A percentile compares a stretch with the other conserved stretches of the same genome.
These are phyloP conservation scores for Phialophora chinensis DNA, from an alignment of 2,329 filamentous ascomycete species.

Conservation along the genomic window DNA sequence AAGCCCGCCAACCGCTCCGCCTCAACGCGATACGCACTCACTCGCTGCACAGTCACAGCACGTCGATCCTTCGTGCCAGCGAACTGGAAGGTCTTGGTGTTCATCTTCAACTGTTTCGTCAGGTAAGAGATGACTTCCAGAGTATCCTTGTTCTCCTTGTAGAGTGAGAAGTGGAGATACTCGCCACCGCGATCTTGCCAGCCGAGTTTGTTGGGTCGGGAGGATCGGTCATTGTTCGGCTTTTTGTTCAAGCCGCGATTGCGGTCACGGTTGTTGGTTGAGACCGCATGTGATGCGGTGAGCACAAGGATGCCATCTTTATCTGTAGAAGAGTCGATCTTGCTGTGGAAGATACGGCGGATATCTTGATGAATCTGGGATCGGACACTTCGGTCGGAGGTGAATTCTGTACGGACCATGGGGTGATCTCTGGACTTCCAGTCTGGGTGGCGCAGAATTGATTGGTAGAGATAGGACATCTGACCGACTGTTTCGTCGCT, in stretches of 20 bases:
- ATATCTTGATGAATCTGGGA: slow-evolving; percentile 70
- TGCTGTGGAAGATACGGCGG: slow-evolving; percentile 78
- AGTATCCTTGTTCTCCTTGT: slow-evolving; percentile 97
- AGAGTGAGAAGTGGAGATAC: slow-evolving; percentile 87
- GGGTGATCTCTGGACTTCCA: slow-evolving; percentile 64
- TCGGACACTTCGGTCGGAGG: slow-evolving; percentile 63
- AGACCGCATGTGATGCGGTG: slow-evolving; percentile 49
- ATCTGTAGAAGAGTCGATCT: slow-evolving; percentile 77
- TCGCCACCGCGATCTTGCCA: slow-evolving; percentile 76
- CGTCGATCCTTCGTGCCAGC: slow-evolving; percentile 91
- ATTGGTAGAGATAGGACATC: slow-evolving; percentile 62
- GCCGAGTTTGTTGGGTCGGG: slow-evolving; percentile 53
- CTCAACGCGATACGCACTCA: slow-evolving; percentile 68
- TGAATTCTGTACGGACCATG: slow-evolving; percentile 58
- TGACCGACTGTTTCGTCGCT: slow-evolving; percentile 40
- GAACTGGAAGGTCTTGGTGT: slow-evolving; percentile 73
- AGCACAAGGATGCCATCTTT: slow-evolving; percentile 68
- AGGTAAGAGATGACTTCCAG: slow-evolving; percentile 87
- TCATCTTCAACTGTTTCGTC: slow-evolving; percentile 72
- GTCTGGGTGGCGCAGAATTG: slow-evolving; percentile 59
- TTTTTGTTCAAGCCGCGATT: slow-evolving; percentile 43
- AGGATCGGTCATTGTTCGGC: slow-evolving; percentile 38
- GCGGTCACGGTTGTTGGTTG: slow-evolving; percentile 39
- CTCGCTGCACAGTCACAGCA: slow-evolving; percentile 82
- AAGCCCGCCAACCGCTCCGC: slow-evolving; percentile 69